Conservation (phyloP, 306 rosid genomes). For the Potentilla sterilis region DNA sequence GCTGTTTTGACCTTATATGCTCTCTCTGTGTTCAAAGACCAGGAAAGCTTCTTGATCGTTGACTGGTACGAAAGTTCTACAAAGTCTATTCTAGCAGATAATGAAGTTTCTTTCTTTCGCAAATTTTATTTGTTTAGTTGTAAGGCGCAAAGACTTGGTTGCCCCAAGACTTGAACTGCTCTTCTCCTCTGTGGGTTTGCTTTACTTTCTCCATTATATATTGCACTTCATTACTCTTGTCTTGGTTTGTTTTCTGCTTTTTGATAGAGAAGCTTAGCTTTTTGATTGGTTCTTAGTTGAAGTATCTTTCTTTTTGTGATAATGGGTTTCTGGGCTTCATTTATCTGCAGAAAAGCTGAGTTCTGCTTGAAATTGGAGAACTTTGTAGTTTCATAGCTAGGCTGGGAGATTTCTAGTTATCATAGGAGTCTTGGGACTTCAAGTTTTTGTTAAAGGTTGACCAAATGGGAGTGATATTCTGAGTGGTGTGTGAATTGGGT, state of each 20-base stretch:
- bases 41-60: not conserved
- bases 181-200: not conserved
- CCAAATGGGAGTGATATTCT: not conserved
- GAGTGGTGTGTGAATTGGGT: slow-evolving; percentile 11
- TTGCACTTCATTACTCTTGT: not conserved
- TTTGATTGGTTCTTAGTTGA: slow-evolving; percentile 6
- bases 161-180: slow-evolving; percentile 5
- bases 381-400: slow-evolving; percentile 8
- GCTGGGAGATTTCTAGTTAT: not conserved
- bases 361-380: slow-evolving; percentile 19
- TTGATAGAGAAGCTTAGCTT: not conserved
- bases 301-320: not conserved
- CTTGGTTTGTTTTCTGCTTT: not conserved
- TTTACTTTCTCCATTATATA: not conserved
- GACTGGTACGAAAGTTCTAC: not conserved
- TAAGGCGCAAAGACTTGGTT: slow-evolving; percentile 8
- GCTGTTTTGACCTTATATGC: not conserved
- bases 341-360: slow-evolving; percentile 11
- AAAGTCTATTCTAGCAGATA: not conserved
- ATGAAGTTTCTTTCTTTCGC: not conserved
- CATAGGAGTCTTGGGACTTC: not conserved
- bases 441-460: not conserved
- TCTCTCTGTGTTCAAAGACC: slow-evolving; percentile 1
- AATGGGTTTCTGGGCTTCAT: not conserved
- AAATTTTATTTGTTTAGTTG: not conserved